These are phyloP conservation scores for Beauveria scarabaeidicola DNA, from an alignment of 2,329 filamentous ascomycete genomes.

Conservation along the genomic window DNA sequence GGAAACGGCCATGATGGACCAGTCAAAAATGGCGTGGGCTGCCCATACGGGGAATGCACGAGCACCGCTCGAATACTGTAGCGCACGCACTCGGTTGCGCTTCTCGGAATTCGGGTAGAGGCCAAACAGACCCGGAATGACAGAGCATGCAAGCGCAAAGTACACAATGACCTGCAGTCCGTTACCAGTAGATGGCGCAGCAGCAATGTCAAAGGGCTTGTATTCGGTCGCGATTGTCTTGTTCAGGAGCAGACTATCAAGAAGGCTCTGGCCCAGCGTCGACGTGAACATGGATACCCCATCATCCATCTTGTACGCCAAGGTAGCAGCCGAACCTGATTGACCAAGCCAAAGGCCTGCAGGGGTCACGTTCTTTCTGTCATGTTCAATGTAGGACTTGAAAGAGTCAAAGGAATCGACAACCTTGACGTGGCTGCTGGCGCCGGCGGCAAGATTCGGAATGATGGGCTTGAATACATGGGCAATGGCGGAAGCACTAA, in stretches of 20 bases:
- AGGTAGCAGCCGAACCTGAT: constrained; percentile 45
- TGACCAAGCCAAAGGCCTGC: constrained; percentile 70
- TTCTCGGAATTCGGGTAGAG: constrained; percentile 75
- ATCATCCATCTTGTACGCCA: constrained; percentile 59
- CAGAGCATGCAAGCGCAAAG: constrained; percentile 65
- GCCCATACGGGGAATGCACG: constrained; percentile 69
- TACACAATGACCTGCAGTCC: constrained; percentile 70
- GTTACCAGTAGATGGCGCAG: constrained; percentile 55
- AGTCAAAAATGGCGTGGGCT: constrained; percentile 71
- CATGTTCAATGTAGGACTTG: constrained; percentile 50
- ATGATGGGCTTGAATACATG: constrained; percentile 13
- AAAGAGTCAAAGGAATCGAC: constrained; percentile 54
- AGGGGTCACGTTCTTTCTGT: constrained; percentile 60
- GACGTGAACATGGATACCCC: constrained; percentile 38
- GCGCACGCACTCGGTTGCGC: constrained; percentile 61
- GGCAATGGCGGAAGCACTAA: constrained; percentile 10
- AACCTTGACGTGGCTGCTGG: constrained; percentile 12
- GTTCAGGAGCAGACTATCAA: constrained; percentile 54
- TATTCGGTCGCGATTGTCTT: constrained; percentile 60
- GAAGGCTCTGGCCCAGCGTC: constrained; percentile 52
- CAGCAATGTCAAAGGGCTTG: constrained; percentile 63
- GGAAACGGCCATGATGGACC: constrained; percentile 52
- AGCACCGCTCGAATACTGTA: constrained; percentile 84
- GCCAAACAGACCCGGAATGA: constrained; percentile 73
- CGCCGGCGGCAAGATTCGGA: constrained; percentile 13